phyloP scores from a whole-genome alignment of 2,329 filamentous ascomycete species.

The Trichophyton mentagrophytes region DNA sequence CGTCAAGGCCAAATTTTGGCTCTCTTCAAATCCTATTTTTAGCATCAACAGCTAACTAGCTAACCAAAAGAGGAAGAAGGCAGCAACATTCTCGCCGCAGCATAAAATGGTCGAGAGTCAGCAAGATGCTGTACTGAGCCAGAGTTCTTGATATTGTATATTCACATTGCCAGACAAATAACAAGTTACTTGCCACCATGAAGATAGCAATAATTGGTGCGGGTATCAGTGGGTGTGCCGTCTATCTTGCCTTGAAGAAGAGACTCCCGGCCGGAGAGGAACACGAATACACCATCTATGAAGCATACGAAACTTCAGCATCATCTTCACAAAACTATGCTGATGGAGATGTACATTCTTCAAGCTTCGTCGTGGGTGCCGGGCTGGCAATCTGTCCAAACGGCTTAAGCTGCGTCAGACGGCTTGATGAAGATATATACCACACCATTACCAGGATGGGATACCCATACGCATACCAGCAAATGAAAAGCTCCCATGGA shows the following conservation, averaged over 20 bases:
- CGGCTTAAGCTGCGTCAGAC: conserved; percentile 28
- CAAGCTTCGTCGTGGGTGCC: conserved; percentile 27
- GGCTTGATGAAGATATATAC: conserved; percentile 26
- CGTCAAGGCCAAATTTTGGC: too few species aligned
- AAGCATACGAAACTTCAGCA: conserved; percentile 25
- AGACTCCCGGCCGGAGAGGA: conserved; percentile 20
- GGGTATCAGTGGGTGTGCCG: conserved; percentile 30
- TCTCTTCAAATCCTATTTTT: too few species aligned
- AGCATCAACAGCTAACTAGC: too few species aligned
- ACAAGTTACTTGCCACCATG: conserved; percentile 17
- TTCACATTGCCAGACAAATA: not conserved
- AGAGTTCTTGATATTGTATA: not conserved
- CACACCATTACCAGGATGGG: conserved; percentile 23
- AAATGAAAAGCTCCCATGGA: conserved; percentile 27
- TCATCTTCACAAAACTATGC: conserved; percentile 10
- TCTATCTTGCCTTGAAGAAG: conserved; percentile 31
- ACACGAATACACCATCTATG: conserved; percentile 29
- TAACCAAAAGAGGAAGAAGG: not conserved
- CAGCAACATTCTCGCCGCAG: not conserved
- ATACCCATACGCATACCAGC: conserved; percentile 23
- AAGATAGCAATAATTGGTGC: conserved; percentile 34
- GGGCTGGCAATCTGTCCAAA: conserved; percentile 30
- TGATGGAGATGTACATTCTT: conserved; percentile 19
- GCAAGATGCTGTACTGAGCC: not conserved
- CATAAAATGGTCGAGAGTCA: not conserved